A percentile compares a stretch with the other conserved stretches of the same genome.
Evolutionary conservation across 768 basidiomycete species (phyloP).

Genomic region (Auricularia heimuer): DNA sequence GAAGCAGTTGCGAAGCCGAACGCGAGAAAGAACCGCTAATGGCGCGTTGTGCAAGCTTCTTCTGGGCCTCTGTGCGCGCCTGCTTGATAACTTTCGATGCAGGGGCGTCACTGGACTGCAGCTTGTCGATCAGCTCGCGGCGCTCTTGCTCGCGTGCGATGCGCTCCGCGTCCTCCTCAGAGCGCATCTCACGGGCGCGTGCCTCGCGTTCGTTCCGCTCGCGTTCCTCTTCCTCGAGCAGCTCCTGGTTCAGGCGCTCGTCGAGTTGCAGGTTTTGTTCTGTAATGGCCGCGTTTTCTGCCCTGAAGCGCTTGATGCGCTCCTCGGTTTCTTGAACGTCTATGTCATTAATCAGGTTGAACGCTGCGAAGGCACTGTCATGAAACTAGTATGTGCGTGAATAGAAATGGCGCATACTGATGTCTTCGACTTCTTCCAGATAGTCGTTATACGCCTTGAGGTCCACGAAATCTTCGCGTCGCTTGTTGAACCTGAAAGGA

Average conservation of each 20-base stretch:
- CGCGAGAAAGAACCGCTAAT: not conserved
- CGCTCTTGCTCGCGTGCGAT: constrained; percentile 63
- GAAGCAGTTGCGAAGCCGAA: constrained; percentile 22
- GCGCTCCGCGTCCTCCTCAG: constrained; percentile 67
- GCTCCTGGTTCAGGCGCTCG: constrained; percentile 58
- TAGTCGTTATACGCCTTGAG: constrained; percentile 86
- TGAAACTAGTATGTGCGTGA: constrained; percentile 5
- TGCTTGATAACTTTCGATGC: constrained; percentile 29
- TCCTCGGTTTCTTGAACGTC: constrained; percentile 74
- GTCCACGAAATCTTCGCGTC: constrained; percentile 77
- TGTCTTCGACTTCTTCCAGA: constrained; percentile 90
- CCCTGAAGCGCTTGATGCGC: constrained; percentile 66
- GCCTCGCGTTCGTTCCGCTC: constrained; percentile 62
- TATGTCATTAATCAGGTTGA: constrained; percentile 89
- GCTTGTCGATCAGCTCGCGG: constrained; percentile 67
- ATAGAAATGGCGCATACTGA: constrained; percentile 39
- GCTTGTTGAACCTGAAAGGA: constrained; percentile 77
- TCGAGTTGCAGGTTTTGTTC: constrained; percentile 78
- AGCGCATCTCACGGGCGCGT: constrained; percentile 53
- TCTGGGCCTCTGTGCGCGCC: constrained; percentile 53
- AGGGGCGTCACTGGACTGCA: constrained; percentile 60
- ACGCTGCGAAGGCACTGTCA: constrained; percentile 42
- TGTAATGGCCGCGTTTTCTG: constrained; percentile 73
- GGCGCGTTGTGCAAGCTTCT: constrained; percentile 12
- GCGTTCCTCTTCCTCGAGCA: constrained; percentile 74